Percentiles rank a stretch among this genome's conserved stretches.
Evolutionary conservation across 495 filamentous ascomycete genomes (phyloP).

Genomic region (Neurospora sp.): DNA sequence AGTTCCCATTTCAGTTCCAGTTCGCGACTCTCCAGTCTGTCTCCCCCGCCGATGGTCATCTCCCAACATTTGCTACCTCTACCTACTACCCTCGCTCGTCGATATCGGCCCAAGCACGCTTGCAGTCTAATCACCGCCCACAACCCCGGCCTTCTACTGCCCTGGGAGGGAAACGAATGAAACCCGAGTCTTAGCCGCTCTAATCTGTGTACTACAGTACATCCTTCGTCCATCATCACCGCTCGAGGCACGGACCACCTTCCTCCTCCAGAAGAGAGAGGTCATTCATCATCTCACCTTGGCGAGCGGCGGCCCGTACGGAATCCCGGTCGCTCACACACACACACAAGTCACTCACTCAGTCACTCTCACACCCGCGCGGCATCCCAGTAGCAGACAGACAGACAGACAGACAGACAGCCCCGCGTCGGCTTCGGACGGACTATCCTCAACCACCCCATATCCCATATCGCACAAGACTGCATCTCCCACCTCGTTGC

Average conservation of each 20-base stretch:
- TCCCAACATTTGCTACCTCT: background rate
- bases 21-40: background rate
- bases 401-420: background rate
- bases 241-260: conserved; percentile 25
- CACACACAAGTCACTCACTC: background rate
- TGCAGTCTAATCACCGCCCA: background rate
- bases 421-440: background rate
- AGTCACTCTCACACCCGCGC: background rate
- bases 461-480: background rate
- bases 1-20: background rate
- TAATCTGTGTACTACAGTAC: conserved; percentile 25
- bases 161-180: conserved; percentile 27
- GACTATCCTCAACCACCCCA: conserved; percentile 1
- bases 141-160: background rate
- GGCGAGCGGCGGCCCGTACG: background rate
- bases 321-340: background rate
- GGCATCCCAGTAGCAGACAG: background rate
- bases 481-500: conserved; percentile 15
- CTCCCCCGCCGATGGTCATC: background rate
- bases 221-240: conserved; percentile 5
- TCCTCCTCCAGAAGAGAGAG: background rate
- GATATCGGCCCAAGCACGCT: background rate
- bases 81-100: background rate
- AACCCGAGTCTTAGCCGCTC: conserved; percentile 36
- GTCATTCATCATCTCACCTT: background rate